phyloP scores from a whole-genome alignment of 2,329 filamentous ascomycete species.

The Neofusicoccum sp. region DNA sequence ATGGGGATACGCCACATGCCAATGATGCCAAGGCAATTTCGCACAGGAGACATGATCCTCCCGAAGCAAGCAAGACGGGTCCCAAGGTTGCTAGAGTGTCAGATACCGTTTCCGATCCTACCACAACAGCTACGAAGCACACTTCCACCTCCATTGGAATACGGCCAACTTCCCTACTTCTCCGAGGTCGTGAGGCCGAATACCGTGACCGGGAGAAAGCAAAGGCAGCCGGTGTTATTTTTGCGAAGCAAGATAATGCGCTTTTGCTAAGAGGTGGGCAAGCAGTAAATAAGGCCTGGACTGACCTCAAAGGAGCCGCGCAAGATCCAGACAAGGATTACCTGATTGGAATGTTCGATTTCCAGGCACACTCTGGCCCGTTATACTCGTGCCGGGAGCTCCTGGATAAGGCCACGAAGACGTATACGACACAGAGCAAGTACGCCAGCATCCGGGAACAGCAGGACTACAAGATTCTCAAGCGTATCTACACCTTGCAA shows the following conservation, averaged over 20 bases:
- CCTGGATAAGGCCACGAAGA: constrained; percentile 83
- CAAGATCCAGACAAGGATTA: constrained; percentile 59
- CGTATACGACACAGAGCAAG: constrained; percentile 81
- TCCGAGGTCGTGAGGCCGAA: neutral
- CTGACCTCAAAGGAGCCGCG: constrained; percentile 49
- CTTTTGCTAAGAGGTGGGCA: constrained; percentile 15
- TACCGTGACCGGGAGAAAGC: constrained; percentile 54
- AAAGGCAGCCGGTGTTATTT: constrained; percentile 75
- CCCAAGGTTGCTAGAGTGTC: constrained; percentile 25
- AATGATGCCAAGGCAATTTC: constrained; percentile 43
- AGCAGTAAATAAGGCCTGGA: constrained; percentile 37
- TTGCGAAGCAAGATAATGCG: constrained; percentile 64
- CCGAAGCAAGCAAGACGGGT: constrained; percentile 25
- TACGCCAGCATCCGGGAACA: constrained; percentile 81
- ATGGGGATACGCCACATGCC: constrained; percentile 56
- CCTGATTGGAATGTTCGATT: constrained; percentile 62
- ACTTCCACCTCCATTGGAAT: neutral
- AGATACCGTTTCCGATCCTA: constrained; percentile 1
- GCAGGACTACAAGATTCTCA: constrained; percentile 83
- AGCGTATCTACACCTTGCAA: constrained; percentile 87
- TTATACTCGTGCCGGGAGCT: constrained; percentile 60
- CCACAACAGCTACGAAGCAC: constrained; percentile 20
- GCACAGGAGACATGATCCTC: constrained; percentile 34
- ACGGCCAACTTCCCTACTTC: neutral
- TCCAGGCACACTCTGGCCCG: constrained; percentile 59